Evolutionary conservation across 2,329 filamentous ascomycete species (phyloP).

Genomic region (Hypoxylon sp.): DNA sequence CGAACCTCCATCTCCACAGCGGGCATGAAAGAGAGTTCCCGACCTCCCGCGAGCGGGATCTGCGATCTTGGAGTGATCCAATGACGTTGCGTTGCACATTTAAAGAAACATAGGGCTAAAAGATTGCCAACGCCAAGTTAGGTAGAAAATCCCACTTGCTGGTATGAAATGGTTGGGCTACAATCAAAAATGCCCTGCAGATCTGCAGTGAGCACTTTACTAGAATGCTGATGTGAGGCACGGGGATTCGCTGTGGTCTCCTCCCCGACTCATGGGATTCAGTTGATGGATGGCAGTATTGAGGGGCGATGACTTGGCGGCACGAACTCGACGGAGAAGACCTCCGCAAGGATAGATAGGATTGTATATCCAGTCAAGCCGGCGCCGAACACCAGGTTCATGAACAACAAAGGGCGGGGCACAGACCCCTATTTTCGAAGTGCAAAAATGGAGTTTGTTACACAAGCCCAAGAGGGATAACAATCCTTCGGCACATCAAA

Average conservation of each 20-base stretch:
- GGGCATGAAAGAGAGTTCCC: slow-evolving; percentile 16
- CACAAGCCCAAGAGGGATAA: slow-evolving; percentile 36
- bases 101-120: slow-evolving; percentile 34
- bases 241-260: slow-evolving; percentile 17
- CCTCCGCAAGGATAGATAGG: slow-evolving; percentile 15
- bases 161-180: slow-evolving; percentile 14
- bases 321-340: slow-evolving; percentile 14
- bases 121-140: slow-evolving; percentile 24
- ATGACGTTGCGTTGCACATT: slow-evolving; percentile 34
- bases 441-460: slow-evolving; percentile 20
- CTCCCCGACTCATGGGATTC: slow-evolving; percentile 12
- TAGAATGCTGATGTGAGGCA: slow-evolving; percentile 32
- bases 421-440: slow-evolving; percentile 22
- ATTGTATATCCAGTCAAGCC: slow-evolving; percentile 16
- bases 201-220: slow-evolving; percentile 49
- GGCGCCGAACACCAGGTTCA: slow-evolving; percentile 15
- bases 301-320: slow-evolving; percentile 12
- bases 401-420: not conserved
- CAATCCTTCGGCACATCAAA: slow-evolving; percentile 39
- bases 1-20: slow-evolving; percentile 26
- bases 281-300: slow-evolving; percentile 11
- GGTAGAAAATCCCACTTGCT: slow-evolving; percentile 20
- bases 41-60: slow-evolving; percentile 25
- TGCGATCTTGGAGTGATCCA: slow-evolving; percentile 30
- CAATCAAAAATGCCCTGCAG: slow-evolving; percentile 37